Evolutionary conservation across 1,284 basidiomycete species (phyloP).

Genomic region (Leccinum griseonigrum): DNA sequence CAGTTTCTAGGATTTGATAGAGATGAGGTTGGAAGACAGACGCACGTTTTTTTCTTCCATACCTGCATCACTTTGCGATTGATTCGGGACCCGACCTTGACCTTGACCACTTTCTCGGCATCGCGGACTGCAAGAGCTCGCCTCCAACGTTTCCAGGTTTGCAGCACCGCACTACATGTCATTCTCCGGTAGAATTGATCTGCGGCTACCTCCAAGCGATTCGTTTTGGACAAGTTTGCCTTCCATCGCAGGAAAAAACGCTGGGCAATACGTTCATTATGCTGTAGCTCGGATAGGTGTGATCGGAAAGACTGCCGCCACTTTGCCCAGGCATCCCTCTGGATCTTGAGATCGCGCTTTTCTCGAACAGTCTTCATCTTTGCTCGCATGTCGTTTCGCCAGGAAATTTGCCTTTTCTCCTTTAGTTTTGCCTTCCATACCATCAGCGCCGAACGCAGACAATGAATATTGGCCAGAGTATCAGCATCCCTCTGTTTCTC

Average conservation of each 20-base stretch:
- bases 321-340: slow-evolving; percentile 54
- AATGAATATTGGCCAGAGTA: slow-evolving; percentile 40
- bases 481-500: slow-evolving; percentile 42
- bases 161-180: slow-evolving; percentile 37
- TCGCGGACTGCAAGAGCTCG: slow-evolving; percentile 41
- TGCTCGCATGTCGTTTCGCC: slow-evolving; percentile 65
- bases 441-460: slow-evolving; percentile 39
- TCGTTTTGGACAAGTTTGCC: slow-evolving; percentile 37
- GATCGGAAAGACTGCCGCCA: slow-evolving; percentile 59
- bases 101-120: slow-evolving; percentile 43
- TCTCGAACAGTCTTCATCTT: slow-evolving; percentile 62
- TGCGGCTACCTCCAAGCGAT: slow-evolving; percentile 46
- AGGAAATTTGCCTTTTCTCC: slow-evolving; percentile 50
- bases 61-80: slow-evolving; percentile 43
- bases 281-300: slow-evolving; percentile 48
- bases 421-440: slow-evolving; percentile 51
- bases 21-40: slow-evolving; percentile 10
- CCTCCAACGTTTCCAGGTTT: slow-evolving; percentile 57
- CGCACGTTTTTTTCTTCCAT: slow-evolving; percentile 61
- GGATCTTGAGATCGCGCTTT: slow-evolving; percentile 47
- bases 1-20: slow-evolving; percentile 9
- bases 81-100: slow-evolving; percentile 46
- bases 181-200: slow-evolving; percentile 42
- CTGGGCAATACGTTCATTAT: slow-evolving; percentile 40
- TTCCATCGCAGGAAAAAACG: slow-evolving; percentile 54